Evolutionary conservation across 1,284 basidiomycete genomes (phyloP), one percentile per base, ranked within the genome.

Genomic region (Ustilago cynodontis): DNA sequence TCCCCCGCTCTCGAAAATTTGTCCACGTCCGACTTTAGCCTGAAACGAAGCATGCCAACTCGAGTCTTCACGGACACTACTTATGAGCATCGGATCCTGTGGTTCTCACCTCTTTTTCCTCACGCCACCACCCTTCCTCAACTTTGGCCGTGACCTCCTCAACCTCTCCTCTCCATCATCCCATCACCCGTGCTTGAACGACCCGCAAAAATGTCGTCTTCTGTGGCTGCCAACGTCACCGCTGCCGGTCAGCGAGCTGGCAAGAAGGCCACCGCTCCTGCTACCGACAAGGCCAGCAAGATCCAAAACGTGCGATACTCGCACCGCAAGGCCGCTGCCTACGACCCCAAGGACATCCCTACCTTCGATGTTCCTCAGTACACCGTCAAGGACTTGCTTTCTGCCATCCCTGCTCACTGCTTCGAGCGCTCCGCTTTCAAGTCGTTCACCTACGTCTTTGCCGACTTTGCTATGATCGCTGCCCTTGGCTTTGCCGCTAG

Each of bases 341-440:
- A 75, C 77, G 71, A 82, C 22, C 66, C 78, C 59, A 79, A 84
- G 56, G 78, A 83, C 53, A 78, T 86, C 29, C 75, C 81, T 52
- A 84, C 83, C 65, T 91, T 91, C 80, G 86, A 90, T 53, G 92
- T 94, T 70, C 94, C 94, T 39, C 91, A 93, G 87, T 88, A 94
- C 69, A 90, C 92, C 22, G 89, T 95, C 86, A 95, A 94, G 88
- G 93, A 95, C 83, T 87, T 98, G 68, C 89, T 98, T 59, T 91
- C 90, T 61, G 91, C 90, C 29, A 97, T 98, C 85, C 95, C 94
- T 13, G 86, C 92, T 6, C 94, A 96, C 88, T 98, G 96, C 88
- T 94, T 92, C 88, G 90, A 97, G 88, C 93, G 97, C 76, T 96
- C 94, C 0, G 92, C 94, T 1, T 80, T 96, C 84, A 89, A 89